phyloP scores from a whole-genome alignment of 495 filamentous ascomycete species.

The Penicillium psychrofluorescens region DNA sequence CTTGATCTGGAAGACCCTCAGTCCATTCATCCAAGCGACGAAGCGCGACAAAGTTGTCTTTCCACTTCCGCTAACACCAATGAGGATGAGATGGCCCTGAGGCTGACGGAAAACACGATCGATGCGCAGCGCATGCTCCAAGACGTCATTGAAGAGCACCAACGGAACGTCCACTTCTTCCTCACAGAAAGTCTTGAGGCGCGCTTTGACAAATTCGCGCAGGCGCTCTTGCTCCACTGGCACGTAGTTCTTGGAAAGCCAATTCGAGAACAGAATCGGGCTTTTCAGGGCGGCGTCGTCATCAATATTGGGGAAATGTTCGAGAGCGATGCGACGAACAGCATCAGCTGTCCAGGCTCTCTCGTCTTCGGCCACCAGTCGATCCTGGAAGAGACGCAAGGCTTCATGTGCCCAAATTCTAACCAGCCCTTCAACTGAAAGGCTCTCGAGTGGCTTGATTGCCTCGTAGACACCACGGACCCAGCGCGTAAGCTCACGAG shows the following conservation, averaged over 20 bases:
- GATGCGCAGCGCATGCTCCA: constrained; percentile 96
- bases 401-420: constrained; percentile 98
- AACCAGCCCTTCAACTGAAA: constrained; percentile 85
- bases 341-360: constrained; percentile 88
- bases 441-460: constrained; percentile 79
- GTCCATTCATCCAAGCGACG: constrained; percentile 99
- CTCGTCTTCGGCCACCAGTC: constrained; percentile 89
- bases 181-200: constrained; percentile 96
- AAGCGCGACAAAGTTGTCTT: constrained; percentile 98
- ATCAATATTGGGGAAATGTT: constrained; percentile 90
- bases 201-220: constrained; percentile 93
- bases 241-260: constrained; percentile 98
- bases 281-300: constrained; percentile 81
- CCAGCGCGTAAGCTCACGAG: constrained; percentile 95
- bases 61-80: constrained; percentile 94
- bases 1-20: constrained; percentile 99
- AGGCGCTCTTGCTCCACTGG: constrained; percentile 91
- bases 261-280: constrained; percentile 96
- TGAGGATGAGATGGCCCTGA: constrained; percentile 95
- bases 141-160: constrained; percentile 94
- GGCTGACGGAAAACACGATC: constrained; percentile 98
- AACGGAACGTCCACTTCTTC: constrained; percentile 98
- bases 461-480: constrained; percentile 95
- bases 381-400: constrained; percentile 90
- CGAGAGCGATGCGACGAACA: constrained; percentile 74